These are phyloP conservation scores for Aquilaria agallochum DNA, from an alignment of 441 rosid species.

Conservation along the genomic window DNA sequence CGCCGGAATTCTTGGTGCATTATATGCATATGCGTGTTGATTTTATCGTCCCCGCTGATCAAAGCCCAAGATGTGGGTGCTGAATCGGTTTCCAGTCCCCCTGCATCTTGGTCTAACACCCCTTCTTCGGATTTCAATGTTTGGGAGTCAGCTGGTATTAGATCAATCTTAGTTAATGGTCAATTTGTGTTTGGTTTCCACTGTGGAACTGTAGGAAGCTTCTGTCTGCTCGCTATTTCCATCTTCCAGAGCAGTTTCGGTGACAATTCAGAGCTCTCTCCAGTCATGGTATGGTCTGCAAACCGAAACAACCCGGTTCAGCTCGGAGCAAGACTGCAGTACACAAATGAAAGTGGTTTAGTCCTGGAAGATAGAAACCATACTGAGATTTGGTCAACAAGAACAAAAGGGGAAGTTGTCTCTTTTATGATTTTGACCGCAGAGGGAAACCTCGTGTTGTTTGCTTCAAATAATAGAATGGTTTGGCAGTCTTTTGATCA, in stretches of 20 bases:
- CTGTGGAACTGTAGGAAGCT: neutral
- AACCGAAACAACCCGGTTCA: conserved; percentile 13
- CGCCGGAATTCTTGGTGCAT: no score
- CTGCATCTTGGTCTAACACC: neutral
- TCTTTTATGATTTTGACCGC: conserved; percentile 4
- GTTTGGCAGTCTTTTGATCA: conserved; percentile 14
- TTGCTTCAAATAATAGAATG: neutral
- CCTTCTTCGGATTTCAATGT: neutral
- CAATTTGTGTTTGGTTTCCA: conserved; percentile 5
- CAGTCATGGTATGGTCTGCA: conserved; percentile 7
- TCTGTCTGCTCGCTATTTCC: conserved; percentile 8
- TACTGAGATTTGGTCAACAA: conserved; percentile 3
- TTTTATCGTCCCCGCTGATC: neutral
- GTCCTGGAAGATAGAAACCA: neutral
- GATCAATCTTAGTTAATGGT: conserved; percentile 8
- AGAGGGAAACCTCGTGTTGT: conserved; percentile 9
- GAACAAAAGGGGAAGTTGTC: neutral
- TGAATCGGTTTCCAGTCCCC: neutral
- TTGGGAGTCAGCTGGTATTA: neutral
- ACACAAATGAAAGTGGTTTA: neutral
- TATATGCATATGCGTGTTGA: neutral
- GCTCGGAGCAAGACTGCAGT: neutral
- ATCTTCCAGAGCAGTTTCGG: neutral
- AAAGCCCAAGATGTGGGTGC: neutral
- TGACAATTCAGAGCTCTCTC: neutral